Base-by-base conservation (phyloP, 1,139 yeast genomes). In the Scheffersomyces segobiensis region DNA sequence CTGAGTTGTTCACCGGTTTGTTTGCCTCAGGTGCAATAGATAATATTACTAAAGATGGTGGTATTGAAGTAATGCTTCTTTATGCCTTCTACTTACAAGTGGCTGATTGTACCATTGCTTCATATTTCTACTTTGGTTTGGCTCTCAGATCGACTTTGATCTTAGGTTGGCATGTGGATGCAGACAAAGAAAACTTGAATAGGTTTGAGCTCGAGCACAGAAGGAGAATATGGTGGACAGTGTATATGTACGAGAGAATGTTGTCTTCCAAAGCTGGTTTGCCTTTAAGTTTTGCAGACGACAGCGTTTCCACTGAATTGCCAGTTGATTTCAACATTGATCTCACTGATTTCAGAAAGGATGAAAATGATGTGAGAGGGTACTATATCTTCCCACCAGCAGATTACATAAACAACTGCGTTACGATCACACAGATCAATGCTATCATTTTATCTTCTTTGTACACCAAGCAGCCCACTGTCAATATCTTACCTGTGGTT, bases 181-280 rank as follows among this genome's bases (percentile, higher is more conserved):
- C 92, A 6, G 93, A 88, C 58, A 85, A 86, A 65, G 91, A 87
- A 59, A 77, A 80, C 42, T 69, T 89, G 56, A 81, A 87, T 58
- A 73, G 91, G 55, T 88, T 82, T 65, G 93, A 89, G 67, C 72
- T 89, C 56, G 97, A 91, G 65, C 97, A 91, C 70, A 77, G 96
- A 63, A 79, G 97, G 67, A 77, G 97, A 64, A 75, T 91, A 21
- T 91, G 96, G 95, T 91, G 97, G 97, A 90, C 97, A 0, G 93
- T 91, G 12, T 91, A 90, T 72, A 90, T 90, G 91, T 88, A 88
- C 67, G 97, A 91, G 73, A 75, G 96, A 70, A 91, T 91, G 92
- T 75, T 91, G 52, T 87, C 93, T 20, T 88, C 96, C 14, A 91
- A 91, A 67, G 93, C 95, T 0, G 97, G 97, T 0, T 76, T 91